These are phyloP conservation scores for Raffaelea albimanens DNA, from an alignment of 2,329 filamentous ascomycete species.

Conservation along the genomic window DNA sequence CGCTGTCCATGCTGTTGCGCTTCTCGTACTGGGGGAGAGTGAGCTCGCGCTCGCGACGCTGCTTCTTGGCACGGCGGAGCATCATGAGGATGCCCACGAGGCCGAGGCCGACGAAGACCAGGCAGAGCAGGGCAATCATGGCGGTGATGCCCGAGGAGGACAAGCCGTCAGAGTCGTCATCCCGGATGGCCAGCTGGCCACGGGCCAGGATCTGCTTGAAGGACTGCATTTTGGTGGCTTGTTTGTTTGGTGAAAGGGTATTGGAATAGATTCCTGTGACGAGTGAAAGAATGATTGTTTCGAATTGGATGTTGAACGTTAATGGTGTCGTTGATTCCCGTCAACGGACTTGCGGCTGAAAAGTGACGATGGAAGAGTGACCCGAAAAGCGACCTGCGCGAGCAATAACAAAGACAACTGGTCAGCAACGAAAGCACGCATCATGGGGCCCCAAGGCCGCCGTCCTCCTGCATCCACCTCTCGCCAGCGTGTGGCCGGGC, in stretches of 20 bases:
- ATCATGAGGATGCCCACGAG: conserved; percentile 60
- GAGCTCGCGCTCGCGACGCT: conserved; percentile 37
- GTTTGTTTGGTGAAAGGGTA: background rate
- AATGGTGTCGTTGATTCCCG: background rate
- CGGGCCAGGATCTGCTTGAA: conserved; percentile 28
- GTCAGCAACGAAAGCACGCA: too few relatives aligned
- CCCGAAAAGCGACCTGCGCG: too few relatives aligned
- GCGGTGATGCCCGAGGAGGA: conserved; percentile 62
- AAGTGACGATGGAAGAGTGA: background rate
- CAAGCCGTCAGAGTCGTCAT: conserved; percentile 16
- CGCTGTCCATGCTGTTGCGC: conserved; percentile 26
- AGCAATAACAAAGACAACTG: too few relatives aligned
- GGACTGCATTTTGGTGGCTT: conserved; percentile 23
- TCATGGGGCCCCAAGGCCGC: too few relatives aligned
- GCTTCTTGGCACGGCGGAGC: conserved; percentile 54
- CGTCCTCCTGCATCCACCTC: too few relatives aligned
- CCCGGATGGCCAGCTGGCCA: conserved; percentile 39
- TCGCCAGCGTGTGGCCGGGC: background rate
- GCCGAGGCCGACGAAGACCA: conserved; percentile 64
- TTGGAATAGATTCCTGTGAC: background rate
- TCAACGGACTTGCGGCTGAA: background rate
- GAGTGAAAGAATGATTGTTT: background rate
- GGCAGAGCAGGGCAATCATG: conserved; percentile 67
- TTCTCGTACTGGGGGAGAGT: conserved; percentile 56
- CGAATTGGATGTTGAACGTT: background rate